These are phyloP conservation scores for Aureococcus anophagefferens DNA, from an alignment of 108 stramenopile genomes.

Conservation along the genomic window DNA sequence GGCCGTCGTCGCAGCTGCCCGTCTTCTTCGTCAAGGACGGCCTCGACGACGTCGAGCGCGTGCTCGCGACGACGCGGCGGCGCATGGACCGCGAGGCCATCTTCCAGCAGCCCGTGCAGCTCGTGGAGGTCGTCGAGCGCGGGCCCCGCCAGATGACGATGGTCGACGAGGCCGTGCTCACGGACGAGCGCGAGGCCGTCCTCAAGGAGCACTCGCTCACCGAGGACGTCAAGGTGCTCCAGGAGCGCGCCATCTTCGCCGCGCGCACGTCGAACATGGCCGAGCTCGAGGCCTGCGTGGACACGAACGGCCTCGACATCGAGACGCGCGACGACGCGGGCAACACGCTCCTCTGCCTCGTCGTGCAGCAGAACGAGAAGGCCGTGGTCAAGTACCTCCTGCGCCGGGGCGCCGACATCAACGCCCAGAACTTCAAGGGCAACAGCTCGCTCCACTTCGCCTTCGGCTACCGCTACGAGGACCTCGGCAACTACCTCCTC, in stretches of 20 bases:
- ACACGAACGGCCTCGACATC: constrained; percentile 22
- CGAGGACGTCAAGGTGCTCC: background rate
- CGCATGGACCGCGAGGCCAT: background rate
- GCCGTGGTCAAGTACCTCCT: constrained; percentile 63
- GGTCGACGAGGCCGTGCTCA: background rate
- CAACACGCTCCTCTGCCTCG: constrained; percentile 60
- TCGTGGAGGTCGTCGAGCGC: background rate
- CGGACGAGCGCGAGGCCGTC: background rate
- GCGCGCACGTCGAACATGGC: background rate
- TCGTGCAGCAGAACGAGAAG: constrained; percentile 68
- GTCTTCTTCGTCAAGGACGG: background rate
- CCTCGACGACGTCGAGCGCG: background rate
- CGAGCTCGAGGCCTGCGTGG: constrained; percentile 25
- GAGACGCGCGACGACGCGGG: constrained; percentile 56
- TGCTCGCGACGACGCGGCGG: background rate
- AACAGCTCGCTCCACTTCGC: constrained; percentile 67
- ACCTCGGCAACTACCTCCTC: constrained; percentile 61
- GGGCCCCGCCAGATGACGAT: background rate
- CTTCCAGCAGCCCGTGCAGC: background rate
- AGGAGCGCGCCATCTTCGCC: background rate
- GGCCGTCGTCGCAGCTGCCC: background rate
- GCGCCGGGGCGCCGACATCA: constrained; percentile 61
- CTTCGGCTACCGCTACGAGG: constrained; percentile 53
- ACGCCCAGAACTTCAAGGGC: constrained; percentile 62
- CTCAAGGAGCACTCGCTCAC: background rate